phyloP scores from a whole-genome alignment of 768 basidiomycete species.

The Agrocybe praecox region DNA sequence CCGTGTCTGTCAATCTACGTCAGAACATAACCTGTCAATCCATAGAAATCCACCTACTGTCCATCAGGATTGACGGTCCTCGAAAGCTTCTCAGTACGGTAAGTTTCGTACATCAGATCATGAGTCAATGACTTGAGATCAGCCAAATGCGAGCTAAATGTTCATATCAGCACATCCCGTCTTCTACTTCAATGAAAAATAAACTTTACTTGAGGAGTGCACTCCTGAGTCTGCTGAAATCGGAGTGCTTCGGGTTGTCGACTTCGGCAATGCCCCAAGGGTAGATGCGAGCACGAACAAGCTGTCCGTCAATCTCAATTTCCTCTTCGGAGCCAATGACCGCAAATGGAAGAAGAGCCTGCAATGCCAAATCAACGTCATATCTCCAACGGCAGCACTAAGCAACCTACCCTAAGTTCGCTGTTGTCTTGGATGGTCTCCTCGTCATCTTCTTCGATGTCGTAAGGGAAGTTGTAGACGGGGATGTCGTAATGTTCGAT shows the following conservation, averaged over 20 bases:
- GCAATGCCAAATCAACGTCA: slow-evolving; percentile 9
- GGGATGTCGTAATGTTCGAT: slow-evolving; percentile 99
- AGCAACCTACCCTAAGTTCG: slow-evolving; percentile 77
- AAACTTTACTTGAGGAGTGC: slow-evolving; percentile 81
- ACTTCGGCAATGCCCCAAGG: slow-evolving; percentile 99
- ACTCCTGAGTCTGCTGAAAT: slow-evolving; percentile 91
- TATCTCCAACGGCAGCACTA: not conserved
- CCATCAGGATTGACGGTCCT: slow-evolving; percentile 83
- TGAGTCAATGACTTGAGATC: slow-evolving; percentile 95
- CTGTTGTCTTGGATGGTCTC: slow-evolving; percentile 98
- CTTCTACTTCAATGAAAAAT: not conserved
- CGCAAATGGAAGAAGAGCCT: slow-evolving; percentile 95
- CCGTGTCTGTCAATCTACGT: not conserved
- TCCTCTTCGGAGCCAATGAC: slow-evolving; percentile 98
- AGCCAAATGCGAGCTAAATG: slow-evolving; percentile 81
- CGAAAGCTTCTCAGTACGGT: slow-evolving; percentile 96
- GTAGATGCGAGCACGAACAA: slow-evolving; percentile 91
- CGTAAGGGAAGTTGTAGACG: slow-evolving; percentile 99
- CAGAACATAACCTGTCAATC: not conserved
- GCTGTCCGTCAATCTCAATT: slow-evolving; percentile 89
- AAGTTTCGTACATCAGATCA: slow-evolving; percentile 94
- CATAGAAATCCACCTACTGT: slow-evolving; percentile 46
- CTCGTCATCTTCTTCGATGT: slow-evolving; percentile 98
- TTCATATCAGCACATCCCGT: slow-evolving; percentile 3
- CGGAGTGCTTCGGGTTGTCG: slow-evolving; percentile 99